phyloP scores from a whole-genome alignment of 768 basidiomycete genomes.

The Inosperma sp. region DNA sequence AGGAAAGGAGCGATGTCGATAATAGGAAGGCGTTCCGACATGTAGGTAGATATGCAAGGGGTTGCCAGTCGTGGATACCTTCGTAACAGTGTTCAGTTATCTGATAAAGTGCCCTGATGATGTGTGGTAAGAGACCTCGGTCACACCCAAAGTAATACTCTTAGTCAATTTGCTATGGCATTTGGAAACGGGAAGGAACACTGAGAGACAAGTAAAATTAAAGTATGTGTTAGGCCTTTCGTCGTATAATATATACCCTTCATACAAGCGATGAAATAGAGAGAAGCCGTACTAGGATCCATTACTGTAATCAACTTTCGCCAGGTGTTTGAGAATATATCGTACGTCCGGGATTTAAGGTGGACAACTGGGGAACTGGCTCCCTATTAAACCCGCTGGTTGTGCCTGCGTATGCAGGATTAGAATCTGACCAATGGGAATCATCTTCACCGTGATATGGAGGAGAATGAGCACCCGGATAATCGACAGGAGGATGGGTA shows the following conservation, averaged over 20 bases:
- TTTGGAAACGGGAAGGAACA: too few species aligned
- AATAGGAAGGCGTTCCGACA: constrained; percentile 49
- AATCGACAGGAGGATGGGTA: constrained; percentile 14
- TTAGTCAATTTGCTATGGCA: too few species aligned
- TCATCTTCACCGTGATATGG: constrained; percentile 18
- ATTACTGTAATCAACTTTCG: not conserved
- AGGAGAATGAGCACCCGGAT: constrained; percentile 16
- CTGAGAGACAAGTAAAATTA: too few species aligned
- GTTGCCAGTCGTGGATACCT: not conserved
- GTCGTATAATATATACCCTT: too few species aligned
- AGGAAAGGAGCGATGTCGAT: constrained; percentile 71
- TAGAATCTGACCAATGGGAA: constrained; percentile 6
- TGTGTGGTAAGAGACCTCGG: too few species aligned
- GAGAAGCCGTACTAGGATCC: too few species aligned
- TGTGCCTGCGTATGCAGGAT: constrained; percentile 40
- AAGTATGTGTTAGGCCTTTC: too few species aligned
- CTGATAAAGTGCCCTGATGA: too few species aligned
- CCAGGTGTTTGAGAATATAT: constrained; percentile 50
- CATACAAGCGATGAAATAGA: not conserved
- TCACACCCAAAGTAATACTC: too few species aligned
- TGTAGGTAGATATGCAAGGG: not conserved
- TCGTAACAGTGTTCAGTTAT: too few species aligned
- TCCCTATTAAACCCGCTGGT: constrained; percentile 48
- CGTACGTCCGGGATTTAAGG: constrained; percentile 54
- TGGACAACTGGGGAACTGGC: constrained; percentile 37